Base-by-base conservation (phyloP, 2,329 filamentous ascomycete genomes). In the Fonsecaea monophora region DNA sequence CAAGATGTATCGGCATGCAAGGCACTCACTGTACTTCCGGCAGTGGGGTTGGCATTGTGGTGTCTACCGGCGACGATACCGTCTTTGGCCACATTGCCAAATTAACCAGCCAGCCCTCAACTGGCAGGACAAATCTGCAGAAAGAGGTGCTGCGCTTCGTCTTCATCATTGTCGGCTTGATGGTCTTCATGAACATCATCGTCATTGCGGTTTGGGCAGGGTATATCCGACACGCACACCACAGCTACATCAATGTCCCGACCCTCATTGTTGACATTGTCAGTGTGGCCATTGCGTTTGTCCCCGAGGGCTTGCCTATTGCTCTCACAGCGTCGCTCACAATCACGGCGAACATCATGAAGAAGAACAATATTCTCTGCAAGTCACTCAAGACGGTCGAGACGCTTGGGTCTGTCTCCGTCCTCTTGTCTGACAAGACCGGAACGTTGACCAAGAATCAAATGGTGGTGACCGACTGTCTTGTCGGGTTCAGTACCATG, bases 331-430 rank as follows among this genome's bases (percentile, higher is more conserved):
- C 88, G 0, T 90, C 87, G 18, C 81, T 94, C 70, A 92, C 90
- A 0, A 93, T 94, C 66, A 89, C 87, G 1, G 90, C 91, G 21
- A 91, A 90, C 70, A 84, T 91, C 72, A 92, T 94, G 91, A 84
- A 84, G 69, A 88, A 89, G 78, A 89, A 92, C 76, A 90, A 90
- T 74, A 88, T 93, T 53, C 83, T 93, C 8, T 92, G 90, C 86
- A 93, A 93, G 78, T 91, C 89, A 0, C 82, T 94, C 55, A 91
- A 91, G 78, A 92, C 90, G 0, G 90, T 92, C 0, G 90, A 92
- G 77, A 92, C 90, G 0, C 83, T 92, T 0, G 90, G 90, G 0
- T 84, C 88, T 0, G 90, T 92, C 1, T 90, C 88, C 0, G 86
- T 91, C 7, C 88, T 93, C 48, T 92, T 90, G 75, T 91, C 89